Evolutionary conservation across 805 yeast species (phyloP).

Genomic region (Cyberlindnera galapagoensis): DNA sequence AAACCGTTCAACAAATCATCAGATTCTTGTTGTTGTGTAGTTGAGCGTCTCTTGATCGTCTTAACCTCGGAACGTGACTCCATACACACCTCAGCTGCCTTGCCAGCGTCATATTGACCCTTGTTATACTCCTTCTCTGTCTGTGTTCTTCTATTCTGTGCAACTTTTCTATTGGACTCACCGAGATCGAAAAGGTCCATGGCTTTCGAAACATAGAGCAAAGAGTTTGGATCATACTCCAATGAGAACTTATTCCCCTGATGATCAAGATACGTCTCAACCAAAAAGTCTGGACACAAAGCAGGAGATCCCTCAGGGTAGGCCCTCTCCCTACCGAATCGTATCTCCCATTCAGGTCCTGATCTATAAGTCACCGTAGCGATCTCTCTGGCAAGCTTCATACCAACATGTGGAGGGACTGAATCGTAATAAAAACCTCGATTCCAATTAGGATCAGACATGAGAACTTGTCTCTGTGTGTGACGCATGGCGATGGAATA

Average conservation of each 20-base stretch:
- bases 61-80: constrained; percentile 47
- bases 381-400: constrained; percentile 89
- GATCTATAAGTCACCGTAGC: constrained; percentile 93
- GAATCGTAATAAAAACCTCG: constrained; percentile 78
- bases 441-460: constrained; percentile 95
- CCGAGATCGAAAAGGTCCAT: constrained; percentile 93
- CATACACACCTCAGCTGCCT: constrained; percentile 27
- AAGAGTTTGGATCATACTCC: constrained; percentile 87
- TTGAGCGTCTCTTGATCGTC: constrained; percentile 40
- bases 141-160: constrained; percentile 38
- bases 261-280: constrained; percentile 90
- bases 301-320: constrained; percentile 78
- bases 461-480: constrained; percentile 85
- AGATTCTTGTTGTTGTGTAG: constrained; percentile 48
- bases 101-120: constrained; percentile 15
- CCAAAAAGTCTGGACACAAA: constrained; percentile 85
- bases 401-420: constrained; percentile 88
- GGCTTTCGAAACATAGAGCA: constrained; percentile 82
- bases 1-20: constrained; percentile 65
- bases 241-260: constrained; percentile 91
- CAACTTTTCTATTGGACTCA: constrained; percentile 35
- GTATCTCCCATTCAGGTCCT: constrained; percentile 95
- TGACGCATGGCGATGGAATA: constrained; percentile 90
- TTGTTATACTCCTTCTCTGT: constrained; percentile 23
- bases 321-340: constrained; percentile 85